Conservation (phyloP, 2,329 filamentous ascomycete genomes). For the Xylariaceae sp. region DNA sequence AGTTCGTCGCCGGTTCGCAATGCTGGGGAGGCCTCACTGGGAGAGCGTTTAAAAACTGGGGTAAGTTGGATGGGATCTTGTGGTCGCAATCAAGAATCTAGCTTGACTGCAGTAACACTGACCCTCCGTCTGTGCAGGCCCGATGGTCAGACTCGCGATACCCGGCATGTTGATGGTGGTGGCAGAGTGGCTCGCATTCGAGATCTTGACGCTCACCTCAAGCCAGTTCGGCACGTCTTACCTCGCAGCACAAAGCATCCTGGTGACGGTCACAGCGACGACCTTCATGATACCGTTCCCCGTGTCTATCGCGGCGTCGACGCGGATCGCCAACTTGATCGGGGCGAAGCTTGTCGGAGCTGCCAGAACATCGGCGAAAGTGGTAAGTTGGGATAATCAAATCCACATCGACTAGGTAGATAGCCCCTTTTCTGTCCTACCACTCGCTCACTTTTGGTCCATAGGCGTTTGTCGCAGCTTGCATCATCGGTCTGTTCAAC, state of each 20-base stretch:
- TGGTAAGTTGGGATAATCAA: conserved; percentile 43
- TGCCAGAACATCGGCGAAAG: conserved; percentile 73
- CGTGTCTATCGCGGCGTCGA: conserved; percentile 80
- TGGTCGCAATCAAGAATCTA: neutral
- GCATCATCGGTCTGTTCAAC: conserved; percentile 74
- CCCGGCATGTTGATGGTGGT: conserved; percentile 92
- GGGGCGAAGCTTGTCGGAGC: conserved; percentile 77
- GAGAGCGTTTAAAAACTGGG: conserved; percentile 68
- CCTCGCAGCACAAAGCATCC: conserved; percentile 81
- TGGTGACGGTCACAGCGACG: conserved; percentile 71
- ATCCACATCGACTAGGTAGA: conserved; percentile 1
- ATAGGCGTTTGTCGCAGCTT: conserved; percentile 56
- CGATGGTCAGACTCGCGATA: conserved; percentile 79
- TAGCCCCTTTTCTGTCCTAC: neutral
- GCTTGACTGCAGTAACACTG: no score
- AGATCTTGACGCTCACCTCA: conserved; percentile 78
- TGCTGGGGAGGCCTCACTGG: conserved; percentile 78
- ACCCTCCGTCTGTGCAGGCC: conserved; percentile 34
- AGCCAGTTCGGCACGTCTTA: conserved; percentile 73
- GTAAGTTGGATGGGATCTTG: conserved; percentile 21
- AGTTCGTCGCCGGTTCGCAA: conserved; percentile 63
- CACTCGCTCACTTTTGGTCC: conserved; percentile 3
- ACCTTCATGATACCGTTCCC: conserved; percentile 93
- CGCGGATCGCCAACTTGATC: conserved; percentile 85
- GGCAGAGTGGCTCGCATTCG: conserved; percentile 89